Evolutionary conservation across 805 yeast species (phyloP), one percentile per base, ranked within the genome.

Genomic region (Teunomyces lycoperdinae): DNA sequence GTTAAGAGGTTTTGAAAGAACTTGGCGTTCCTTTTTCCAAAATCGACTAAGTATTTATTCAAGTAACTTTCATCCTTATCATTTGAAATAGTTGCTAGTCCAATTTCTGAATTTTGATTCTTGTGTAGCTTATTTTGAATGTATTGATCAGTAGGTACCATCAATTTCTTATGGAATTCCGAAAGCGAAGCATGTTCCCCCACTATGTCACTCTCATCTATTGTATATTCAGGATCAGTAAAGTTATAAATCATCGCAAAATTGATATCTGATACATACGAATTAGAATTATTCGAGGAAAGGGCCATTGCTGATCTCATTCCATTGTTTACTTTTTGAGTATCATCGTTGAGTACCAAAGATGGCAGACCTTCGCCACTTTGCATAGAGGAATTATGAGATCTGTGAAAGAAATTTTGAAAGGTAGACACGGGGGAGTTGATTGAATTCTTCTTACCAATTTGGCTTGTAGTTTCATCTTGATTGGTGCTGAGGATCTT

Each of bases 91-190:
- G 63, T 58, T 7, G 66, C 66, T 13, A 62, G 40, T 8, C 66
- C 64, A 13, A 54, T 34, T 13, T 57, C 64, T 32, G 31, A 50
- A 7, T 39, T 31, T 9, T 30, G 55, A 24, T 50, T 39, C 38
- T 56, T 56, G 38, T 59, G 60, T 13, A 42, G 14, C 42, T 57
- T 62, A 28, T 50, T 54, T 47, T 53, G 66, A 10, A 68, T 43
- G 43, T 56, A 68, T 50, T 67, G 73, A 45, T 68, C 73, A 1
- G 71, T 67, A 4, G 73, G 73, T 8, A 61, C 45, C 54, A 67
- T 51, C 27, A 67, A 42, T 50, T 64, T 67, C 44, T 58, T 66
- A 34, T 63, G 70, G 6, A 65, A 54, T 30, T 64, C 69, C 24
- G 46, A 39, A n/a, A 64, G 48, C 3, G 60, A 47, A 0, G 55